Evolutionary conservation across 495 filamentous ascomycete genomes (phyloP), one percentile per base, ranked within the genome.

Genomic region (Aspergillus cristatus): DNA sequence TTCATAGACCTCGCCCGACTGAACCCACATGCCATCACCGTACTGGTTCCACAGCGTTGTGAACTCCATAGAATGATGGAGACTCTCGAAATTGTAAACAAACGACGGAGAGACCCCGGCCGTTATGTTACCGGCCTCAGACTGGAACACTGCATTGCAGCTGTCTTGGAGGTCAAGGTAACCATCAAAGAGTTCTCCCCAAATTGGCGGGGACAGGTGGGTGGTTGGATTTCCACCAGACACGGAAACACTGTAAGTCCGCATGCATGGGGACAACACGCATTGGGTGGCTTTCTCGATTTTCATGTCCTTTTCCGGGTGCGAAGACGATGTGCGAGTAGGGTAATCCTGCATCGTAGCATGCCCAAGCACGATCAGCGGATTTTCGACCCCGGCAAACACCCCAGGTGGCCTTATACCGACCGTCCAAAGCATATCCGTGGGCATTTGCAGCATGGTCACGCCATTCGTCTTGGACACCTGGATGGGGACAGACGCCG

Each of bases 191-290:
- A 18, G 22, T 14, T 40, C 1, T 29, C 38, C 38, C 13, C 16
- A 40, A 14, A 33, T 29, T 12, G 28, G 3, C 8, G 28, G 14
- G 2, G 18, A 24, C 2, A 40, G 13, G 26, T 40, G 25, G 12
- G 34, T 15, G n/a, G 18, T 6, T 15, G 38, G 38, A 11, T n/a
- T 34, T 17, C 38, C 38, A 14, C 12, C 24, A 15, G 8, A 11
- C n/a, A 40, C 38, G 22, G 38, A 33, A 25, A 40, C 38, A 34
- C 34, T 34, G 32, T 40, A 40, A 4, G 38, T 40, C 17, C 28
- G 31, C 30, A 25, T 11, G 12, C 38, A 40, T 1, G 28, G 10
- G 17, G 38, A 33, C 14, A 40, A 22, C 15, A n/a, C 30, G 30
- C 38, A 40, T 34, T 26, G 17, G 10, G 31, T 30, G 0, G 26